phyloP scores from a whole-genome alignment of 2,329 filamentous ascomycete genomes.

The Reticulascus tulasneorum region DNA sequence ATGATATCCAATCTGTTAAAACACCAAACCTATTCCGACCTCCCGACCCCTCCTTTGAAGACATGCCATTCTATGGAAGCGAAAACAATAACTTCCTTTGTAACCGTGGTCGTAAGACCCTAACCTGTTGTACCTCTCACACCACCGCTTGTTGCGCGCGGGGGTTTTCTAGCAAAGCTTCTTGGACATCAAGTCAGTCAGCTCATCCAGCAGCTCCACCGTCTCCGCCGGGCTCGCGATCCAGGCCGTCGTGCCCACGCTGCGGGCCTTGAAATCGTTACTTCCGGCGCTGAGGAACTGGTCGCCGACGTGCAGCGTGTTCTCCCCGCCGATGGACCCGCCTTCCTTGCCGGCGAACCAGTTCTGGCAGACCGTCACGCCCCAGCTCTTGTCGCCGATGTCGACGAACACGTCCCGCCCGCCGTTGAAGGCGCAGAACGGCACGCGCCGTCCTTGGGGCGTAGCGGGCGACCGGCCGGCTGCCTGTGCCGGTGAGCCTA shows the following conservation, averaged over 20 bases:
- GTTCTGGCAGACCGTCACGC: slow-evolving; percentile 85
- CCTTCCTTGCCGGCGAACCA: slow-evolving; percentile 66
- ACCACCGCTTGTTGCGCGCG: too few species aligned
- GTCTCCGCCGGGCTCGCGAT: slow-evolving; percentile 92
- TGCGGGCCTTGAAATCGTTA: slow-evolving; percentile 93
- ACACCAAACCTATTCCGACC: too few species aligned
- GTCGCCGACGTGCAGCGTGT: slow-evolving; percentile 91
- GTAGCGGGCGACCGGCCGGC: slow-evolving; percentile 14
- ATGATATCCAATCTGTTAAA: too few species aligned
- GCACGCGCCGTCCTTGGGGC: slow-evolving; percentile 43
- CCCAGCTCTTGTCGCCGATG: slow-evolving; percentile 97
- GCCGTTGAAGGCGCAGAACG: slow-evolving; percentile 97
- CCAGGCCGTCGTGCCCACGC: slow-evolving; percentile 94
- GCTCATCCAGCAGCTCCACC: slow-evolving; percentile 81
- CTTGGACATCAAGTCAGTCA: slow-evolving; percentile 55
- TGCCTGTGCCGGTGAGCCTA: slow-evolving; percentile 25
- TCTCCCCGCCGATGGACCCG: slow-evolving; percentile 58
- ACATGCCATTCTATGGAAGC: too few species aligned
- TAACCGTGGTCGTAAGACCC: too few species aligned
- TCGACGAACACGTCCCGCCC: slow-evolving; percentile 98
- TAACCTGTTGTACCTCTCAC: too few species aligned
- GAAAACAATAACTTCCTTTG: too few species aligned
- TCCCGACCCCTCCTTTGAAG: too few species aligned
- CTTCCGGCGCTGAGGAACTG: slow-evolving; percentile 93
- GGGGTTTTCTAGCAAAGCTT: too few species aligned